A percentile compares a stretch with the other conserved stretches of the same genome.
These are phyloP conservation scores for Globisporangium ultimum DNA, from an alignment of 352 stramenopile genomes.

Conservation along the genomic window DNA sequence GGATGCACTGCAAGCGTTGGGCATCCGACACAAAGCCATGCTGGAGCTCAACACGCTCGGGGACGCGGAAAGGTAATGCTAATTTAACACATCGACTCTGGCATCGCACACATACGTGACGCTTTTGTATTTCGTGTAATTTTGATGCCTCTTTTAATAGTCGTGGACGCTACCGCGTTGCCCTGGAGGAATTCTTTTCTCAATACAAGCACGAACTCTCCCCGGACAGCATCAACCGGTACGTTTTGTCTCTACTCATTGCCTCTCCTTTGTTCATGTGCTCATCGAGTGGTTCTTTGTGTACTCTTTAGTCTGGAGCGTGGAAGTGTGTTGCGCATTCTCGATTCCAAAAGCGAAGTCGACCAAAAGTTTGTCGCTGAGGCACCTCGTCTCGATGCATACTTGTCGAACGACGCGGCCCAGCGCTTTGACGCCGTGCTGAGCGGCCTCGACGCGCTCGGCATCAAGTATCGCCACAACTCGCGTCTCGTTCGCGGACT, in stretches of 20 bases:
- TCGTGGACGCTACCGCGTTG: conserved; percentile 59
- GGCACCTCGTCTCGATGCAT: conserved; percentile 63
- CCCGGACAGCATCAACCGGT: conserved; percentile 71
- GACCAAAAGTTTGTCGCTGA: conserved; percentile 68
- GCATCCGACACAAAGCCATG: conserved; percentile 53
- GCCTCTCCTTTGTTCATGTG: background rate
- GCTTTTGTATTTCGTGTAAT: background rate
- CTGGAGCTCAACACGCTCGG: conserved; percentile 84
- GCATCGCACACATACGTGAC: too few species aligned
- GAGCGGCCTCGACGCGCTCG: conserved; percentile 52
- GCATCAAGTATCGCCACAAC: conserved; percentile 63
- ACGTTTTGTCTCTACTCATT: background rate
- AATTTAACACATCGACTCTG: background rate
- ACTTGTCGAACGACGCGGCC: conserved; percentile 54
- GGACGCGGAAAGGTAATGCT: conserved; percentile 63
- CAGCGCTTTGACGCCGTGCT: conserved; percentile 74
- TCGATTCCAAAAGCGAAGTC: conserved; percentile 78
- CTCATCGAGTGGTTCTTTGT: background rate
- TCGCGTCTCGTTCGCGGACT: conserved; percentile 74
- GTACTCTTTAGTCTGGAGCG: conserved; percentile 47
- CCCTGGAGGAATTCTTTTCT: conserved; percentile 62
- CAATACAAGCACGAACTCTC: conserved; percentile 66
- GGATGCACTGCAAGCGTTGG: conserved; percentile 48
- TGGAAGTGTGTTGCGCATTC: conserved; percentile 81
- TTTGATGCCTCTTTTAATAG: conserved; percentile 18